phyloP scores from a whole-genome alignment of 129 eudicot species.

The Cynara cardunculus region DNA sequence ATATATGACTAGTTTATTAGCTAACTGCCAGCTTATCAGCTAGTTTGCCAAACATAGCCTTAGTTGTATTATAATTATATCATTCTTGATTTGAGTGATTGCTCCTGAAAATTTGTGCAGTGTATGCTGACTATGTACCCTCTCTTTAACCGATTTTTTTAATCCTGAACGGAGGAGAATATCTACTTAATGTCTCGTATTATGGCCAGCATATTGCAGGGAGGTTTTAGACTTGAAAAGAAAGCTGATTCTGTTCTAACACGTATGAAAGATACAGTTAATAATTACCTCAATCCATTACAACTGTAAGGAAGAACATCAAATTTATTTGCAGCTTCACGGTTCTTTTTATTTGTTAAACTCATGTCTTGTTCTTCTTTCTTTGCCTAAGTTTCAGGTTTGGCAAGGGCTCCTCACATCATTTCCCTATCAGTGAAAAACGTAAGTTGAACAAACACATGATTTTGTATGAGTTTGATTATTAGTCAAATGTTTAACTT shows the following conservation, averaged over 20 bases:
- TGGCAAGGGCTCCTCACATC: conserved; percentile 28
- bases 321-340: not conserved
- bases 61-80: not conserved
- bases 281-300: conserved; percentile 32
- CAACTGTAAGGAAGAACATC: conserved; percentile 45
- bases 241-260: conserved; percentile 37
- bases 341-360: not conserved
- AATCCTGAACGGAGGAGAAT: conserved; percentile 5
- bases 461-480: conserved; percentile 4
- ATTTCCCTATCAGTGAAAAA: conserved; percentile 10
- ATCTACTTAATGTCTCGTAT: conserved; percentile 24
- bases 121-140: not conserved
- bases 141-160: not conserved
- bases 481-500: not conserved
- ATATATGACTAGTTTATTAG: not conserved
- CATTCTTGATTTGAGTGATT: conserved; percentile 2
- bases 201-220: conserved; percentile 55
- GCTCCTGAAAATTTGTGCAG: conserved; percentile 9
- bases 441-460: conserved; percentile 5
- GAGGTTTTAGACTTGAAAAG: conserved; percentile 30
- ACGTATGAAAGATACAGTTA: conserved; percentile 34
- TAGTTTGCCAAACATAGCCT: not conserved
- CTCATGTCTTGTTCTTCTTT: conserved; percentile 6
- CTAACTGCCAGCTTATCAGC: too few species aligned
- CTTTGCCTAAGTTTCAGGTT: conserved; percentile 35